Evolutionary conservation across 352 stramenopile species (phyloP).

Genomic region (Phytophthora idaei): DNA sequence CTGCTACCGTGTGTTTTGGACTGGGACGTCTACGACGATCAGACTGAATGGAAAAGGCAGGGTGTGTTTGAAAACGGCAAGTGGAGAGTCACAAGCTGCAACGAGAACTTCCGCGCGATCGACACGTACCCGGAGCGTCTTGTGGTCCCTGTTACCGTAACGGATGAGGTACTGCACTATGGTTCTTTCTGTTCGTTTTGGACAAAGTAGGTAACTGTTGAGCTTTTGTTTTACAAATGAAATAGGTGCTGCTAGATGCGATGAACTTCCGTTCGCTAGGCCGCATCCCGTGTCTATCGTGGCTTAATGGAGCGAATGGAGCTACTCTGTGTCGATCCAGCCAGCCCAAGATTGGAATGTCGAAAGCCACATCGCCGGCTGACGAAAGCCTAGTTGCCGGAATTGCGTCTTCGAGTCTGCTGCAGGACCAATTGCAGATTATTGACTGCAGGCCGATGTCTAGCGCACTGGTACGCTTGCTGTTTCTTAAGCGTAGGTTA

Average conservation of each 20-base stretch:
- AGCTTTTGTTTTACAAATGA: background rate
- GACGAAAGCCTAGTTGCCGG: constrained; percentile 75
- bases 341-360: constrained; percentile 85
- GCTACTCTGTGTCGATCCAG: constrained; percentile 76
- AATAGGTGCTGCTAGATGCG: constrained; percentile 69
- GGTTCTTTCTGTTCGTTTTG: background rate
- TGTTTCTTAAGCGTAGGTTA: background rate
- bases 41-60: constrained; percentile 74
- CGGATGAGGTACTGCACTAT: constrained; percentile 69
- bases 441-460: constrained; percentile 87
- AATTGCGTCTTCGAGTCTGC: constrained; percentile 67
- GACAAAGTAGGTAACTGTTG: background rate
- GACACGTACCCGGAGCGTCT: constrained; percentile 94
- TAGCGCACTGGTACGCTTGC: constrained; percentile 55
- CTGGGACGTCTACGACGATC: constrained; percentile 72
- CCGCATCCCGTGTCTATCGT: constrained; percentile 74
- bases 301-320: constrained; percentile 73
- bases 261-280: constrained; percentile 75
- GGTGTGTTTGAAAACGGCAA: constrained; percentile 71
- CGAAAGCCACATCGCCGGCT: constrained; percentile 71
- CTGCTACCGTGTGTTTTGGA: constrained; percentile 60
- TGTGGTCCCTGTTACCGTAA: constrained; percentile 90
- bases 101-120: constrained; percentile 83
- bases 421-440: constrained; percentile 78
- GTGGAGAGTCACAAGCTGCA: constrained; percentile 69